Conservation (phyloP, 2,329 filamentous ascomycete genomes). For the Neobulgaria alba region DNA sequence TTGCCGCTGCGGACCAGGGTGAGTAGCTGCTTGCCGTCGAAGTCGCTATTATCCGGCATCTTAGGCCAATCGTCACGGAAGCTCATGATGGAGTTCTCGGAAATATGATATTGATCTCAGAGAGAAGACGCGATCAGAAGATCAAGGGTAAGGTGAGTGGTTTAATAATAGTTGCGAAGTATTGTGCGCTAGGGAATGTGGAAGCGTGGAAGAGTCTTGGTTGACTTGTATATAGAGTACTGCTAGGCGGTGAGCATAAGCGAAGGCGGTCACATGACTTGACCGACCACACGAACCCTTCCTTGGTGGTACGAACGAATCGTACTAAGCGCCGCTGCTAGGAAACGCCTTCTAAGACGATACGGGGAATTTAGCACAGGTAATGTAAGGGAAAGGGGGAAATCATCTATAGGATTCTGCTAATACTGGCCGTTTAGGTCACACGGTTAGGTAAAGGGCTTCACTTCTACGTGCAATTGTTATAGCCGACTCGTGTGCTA, state of each 20-base stretch:
- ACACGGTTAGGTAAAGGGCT: too few relatives aligned
- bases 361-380: not conserved
- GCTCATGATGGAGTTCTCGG: not conserved
- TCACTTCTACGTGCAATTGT: too few relatives aligned
- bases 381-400: conserved; percentile 1
- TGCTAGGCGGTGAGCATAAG: conserved; percentile 1
- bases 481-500: not conserved
- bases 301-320: too few relatives aligned
- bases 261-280: not conserved
- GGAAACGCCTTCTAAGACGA: not conserved
- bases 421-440: not conserved
- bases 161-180: not conserved
- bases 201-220: not conserved
- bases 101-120: conserved; percentile 4
- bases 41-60: conserved; percentile 3
- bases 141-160: not conserved
- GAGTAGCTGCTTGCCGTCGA: too few relatives aligned
- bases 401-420: conserved; percentile 2
- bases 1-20: conserved; percentile 15
- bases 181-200: not conserved
- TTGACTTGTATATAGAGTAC: not conserved
- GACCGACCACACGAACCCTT: not conserved
- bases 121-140: not conserved
- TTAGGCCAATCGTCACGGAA: conserved; percentile 1
- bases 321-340: too few relatives aligned